A percentile compares a stretch with the other conserved stretches of the same genome.
phyloP scores from a whole-genome alignment of 805 yeast species.

The Pichia deserticola region DNA sequence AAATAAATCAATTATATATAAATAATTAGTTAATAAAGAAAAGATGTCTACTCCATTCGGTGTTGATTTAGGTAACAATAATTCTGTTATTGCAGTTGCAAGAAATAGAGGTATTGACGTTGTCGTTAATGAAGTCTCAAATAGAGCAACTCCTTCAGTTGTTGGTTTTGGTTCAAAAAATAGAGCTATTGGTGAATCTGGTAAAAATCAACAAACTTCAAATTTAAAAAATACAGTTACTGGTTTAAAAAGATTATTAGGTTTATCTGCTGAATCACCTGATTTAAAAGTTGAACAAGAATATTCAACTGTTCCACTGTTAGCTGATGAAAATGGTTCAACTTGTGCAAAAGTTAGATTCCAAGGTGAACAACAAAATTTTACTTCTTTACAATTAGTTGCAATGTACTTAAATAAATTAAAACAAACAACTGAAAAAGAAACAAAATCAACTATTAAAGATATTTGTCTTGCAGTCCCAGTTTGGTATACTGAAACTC shows the following conservation, averaged over 20 bases:
- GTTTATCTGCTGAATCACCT: conserved; percentile 66
- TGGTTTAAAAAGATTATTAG: conserved; percentile 87
- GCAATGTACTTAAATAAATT: conserved; percentile 94
- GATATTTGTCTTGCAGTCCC: conserved; percentile 96
- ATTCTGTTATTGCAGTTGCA: conserved; percentile 92
- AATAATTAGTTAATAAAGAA: neutral
- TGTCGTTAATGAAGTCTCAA: conserved; percentile 96
- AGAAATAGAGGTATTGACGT: conserved; percentile 98
- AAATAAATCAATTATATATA: neutral
- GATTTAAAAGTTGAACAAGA: conserved; percentile 69
- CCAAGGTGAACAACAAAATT: conserved; percentile 68
- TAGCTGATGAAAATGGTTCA: conserved; percentile 58
- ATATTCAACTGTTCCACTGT: conserved; percentile 63
- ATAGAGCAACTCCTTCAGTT: conserved; percentile 84
- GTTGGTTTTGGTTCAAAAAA: conserved; percentile 88
- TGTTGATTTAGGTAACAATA: conserved; percentile 94
- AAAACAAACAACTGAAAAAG: conserved; percentile 70
- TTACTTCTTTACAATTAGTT: conserved; percentile 81
- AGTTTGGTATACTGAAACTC: conserved; percentile 93
- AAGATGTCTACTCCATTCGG: conserved; percentile 91
- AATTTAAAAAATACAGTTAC: conserved; percentile 95
- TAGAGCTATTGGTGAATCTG: conserved; percentile 92
- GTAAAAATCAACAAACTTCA: conserved; percentile 93
- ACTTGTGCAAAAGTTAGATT: conserved; percentile 83
- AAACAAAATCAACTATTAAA: conserved; percentile 71